These are phyloP conservation scores for Tylopilus balloui DNA, from an alignment of 768 basidiomycete species.

Conservation along the genomic window DNA sequence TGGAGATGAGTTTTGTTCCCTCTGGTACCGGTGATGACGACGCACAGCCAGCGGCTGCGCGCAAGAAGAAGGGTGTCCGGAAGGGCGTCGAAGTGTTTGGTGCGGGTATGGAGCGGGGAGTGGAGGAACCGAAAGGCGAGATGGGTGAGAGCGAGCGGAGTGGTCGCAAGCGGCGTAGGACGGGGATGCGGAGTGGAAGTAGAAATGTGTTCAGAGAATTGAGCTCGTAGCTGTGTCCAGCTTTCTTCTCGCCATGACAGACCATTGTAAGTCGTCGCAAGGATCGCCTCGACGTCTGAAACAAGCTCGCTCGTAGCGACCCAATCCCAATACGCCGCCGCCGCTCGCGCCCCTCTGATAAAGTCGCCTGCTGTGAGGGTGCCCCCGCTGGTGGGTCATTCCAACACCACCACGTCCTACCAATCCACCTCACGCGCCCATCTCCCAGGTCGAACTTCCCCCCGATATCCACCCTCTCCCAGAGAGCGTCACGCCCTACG, in stretches of 20 bases:
- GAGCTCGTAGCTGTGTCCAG: slow-evolving; percentile 12
- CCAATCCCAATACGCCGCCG: slow-evolving; percentile 74
- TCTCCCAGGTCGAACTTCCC: slow-evolving; percentile 72
- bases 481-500: slow-evolving; percentile 85
- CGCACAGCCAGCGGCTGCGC: slow-evolving; percentile 12
- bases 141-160: slow-evolving; percentile 63
- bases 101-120: slow-evolving; percentile 83
- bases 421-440: background rate
- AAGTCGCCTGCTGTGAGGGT: slow-evolving; percentile 89
- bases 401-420: background rate
- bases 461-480: slow-evolving; percentile 94
- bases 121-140: slow-evolving; percentile 42
- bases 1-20: slow-evolving; percentile 85
- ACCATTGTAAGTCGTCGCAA: slow-evolving; percentile 18
- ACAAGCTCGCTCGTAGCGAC: slow-evolving; percentile 5
- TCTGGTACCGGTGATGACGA: slow-evolving; percentile 29
- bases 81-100: slow-evolving; percentile 79
- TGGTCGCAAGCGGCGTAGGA: slow-evolving; percentile 77
- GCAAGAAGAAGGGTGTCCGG: slow-evolving; percentile 35
- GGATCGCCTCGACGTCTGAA: background rate
- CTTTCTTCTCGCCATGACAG: slow-evolving; percentile 10
- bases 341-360: slow-evolving; percentile 76
- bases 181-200: slow-evolving; percentile 82
- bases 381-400: slow-evolving; percentile 61
- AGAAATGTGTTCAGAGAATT: slow-evolving; percentile 68